Conservation (phyloP, 129 eudicot species). For the Cynara cardunculus region DNA sequence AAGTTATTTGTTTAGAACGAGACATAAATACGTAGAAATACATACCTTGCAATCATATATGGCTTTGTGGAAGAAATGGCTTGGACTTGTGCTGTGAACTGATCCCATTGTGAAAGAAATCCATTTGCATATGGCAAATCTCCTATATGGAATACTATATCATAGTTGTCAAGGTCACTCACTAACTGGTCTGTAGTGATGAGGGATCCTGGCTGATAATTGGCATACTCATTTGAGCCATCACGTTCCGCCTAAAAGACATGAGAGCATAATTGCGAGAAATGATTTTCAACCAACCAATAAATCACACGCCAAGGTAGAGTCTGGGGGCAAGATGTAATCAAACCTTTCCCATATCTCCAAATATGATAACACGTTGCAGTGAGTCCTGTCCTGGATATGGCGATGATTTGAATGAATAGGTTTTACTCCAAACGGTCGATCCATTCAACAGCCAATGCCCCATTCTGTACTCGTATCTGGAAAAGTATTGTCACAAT, state of each 20-base stretch:
- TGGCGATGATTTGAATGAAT: slow-evolving; percentile 55
- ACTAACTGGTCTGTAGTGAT: slow-evolving; percentile 38
- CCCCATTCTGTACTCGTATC: slow-evolving; percentile 57
- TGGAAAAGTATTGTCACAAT: slow-evolving; percentile 18
- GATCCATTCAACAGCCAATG: slow-evolving; percentile 42
- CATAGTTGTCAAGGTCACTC: slow-evolving; percentile 34
- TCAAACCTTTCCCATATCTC: slow-evolving; percentile 67
- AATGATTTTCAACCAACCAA: neutral
- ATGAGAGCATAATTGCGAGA: neutral
- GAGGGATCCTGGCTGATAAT: slow-evolving; percentile 44
- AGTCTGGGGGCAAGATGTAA: too few relatives aligned
- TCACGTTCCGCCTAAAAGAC: slow-evolving; percentile 44
- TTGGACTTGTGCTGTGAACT: slow-evolving; percentile 46
- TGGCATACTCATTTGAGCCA: slow-evolving; percentile 49
- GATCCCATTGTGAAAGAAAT: slow-evolving; percentile 52
- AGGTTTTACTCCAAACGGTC: slow-evolving; percentile 38
- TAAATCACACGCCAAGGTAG: too few relatives aligned
- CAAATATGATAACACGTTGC: slow-evolving; percentile 56
- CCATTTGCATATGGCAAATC: slow-evolving; percentile 52
- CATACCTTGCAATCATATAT: slow-evolving; percentile 47
- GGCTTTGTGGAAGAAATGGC: slow-evolving; percentile 52
- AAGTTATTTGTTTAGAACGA: neutral
- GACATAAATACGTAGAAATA: neutral
- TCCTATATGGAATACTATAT: slow-evolving; percentile 51
- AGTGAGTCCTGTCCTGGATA: slow-evolving; percentile 57